Evolutionary conservation across 2,329 filamentous ascomycete genomes (phyloP), one percentile per base, ranked within the genome.

Genomic region (Dothideomycetidae sp.): DNA sequence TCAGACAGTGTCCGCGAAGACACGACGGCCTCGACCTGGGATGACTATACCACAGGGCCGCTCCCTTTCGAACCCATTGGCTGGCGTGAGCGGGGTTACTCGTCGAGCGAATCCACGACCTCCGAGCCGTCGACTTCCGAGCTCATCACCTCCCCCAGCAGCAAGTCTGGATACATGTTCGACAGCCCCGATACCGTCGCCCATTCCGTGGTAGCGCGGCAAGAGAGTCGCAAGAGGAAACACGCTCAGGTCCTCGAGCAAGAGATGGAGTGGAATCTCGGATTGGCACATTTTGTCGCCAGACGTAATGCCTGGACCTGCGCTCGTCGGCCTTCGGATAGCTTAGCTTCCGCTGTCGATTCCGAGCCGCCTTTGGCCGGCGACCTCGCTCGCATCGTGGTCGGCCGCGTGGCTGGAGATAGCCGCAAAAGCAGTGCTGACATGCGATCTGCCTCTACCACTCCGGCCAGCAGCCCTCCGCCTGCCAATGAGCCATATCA

Each of bases 301-400:
- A 68, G 82, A 41, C 71, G 86, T 33, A 75, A 93, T 59, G 76
- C 75, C 5, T 96, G 88, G 88, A 88, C 85, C 1, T 78, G 81
- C 19, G 86, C 84, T 32, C 29, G 36, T 7, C 36, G 17, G 15
- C 36, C 36, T 4, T 23, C 29, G 9, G 28, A 23, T 12, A 33
- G 14, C 19, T 42, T 44, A 5, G 40, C 38, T 13, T 31, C 41
- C 11, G 41, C 41, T 7, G 46, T 40, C 4, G 48, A 49, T 5
- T 46, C 50, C 10, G 44, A 39, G 10, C 41, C 43, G 10, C 45
- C 17, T 14, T n/a, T n/a, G n/a, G 40, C 29, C 32, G 18, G 32
- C 34, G 4, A 36, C 39, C 23, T 3, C 31, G 11, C 33, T 34
- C n/a, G 29, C 33, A 17, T 36, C 26, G 41, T 45, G 16, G 7